Evolutionary conservation across 1,284 basidiomycete species (phyloP).

Genomic region (Ceratobasidium sp.): DNA sequence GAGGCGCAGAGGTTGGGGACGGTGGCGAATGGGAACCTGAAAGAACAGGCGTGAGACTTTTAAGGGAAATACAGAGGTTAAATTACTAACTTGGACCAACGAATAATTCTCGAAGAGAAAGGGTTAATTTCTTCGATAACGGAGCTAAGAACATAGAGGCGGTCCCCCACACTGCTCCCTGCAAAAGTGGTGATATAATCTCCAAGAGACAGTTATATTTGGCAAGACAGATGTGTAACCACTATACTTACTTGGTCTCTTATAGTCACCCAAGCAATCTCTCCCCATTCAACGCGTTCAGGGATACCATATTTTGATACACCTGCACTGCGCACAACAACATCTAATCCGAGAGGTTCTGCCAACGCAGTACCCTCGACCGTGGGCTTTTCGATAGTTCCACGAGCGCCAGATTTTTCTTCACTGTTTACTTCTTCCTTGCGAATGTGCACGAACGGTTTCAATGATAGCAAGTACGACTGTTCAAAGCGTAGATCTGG

Average conservation of each 20-base stretch:
- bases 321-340: conserved; percentile 22
- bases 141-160: conserved; percentile 41
- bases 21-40: conserved; percentile 6
- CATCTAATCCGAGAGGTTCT: conserved; percentile 33
- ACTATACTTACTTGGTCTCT: conserved; percentile 44
- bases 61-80: not conserved
- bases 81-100: conserved; percentile 24
- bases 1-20: conserved; percentile 9
- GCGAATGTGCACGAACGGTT: conserved; percentile 42
- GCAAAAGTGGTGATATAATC: conserved; percentile 44
- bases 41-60: not conserved
- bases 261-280: conserved; percentile 45
- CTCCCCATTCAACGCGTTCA: conserved; percentile 42
- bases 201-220: not conserved
- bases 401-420: conserved; percentile 3
- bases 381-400: conserved; percentile 18
- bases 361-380: conserved; percentile 26
- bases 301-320: conserved; percentile 43
- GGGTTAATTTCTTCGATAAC: conserved; percentile 21
- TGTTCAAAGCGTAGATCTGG: conserved; percentile 47
- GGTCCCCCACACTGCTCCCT: conserved; percentile 44
- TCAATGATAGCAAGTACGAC: conserved; percentile 44
- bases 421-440: not conserved
- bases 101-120: conserved; percentile 30
- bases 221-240: not conserved